Base-by-base conservation (phyloP, 2,329 filamentous ascomycete species). In the Aspergillus fischeri region DNA sequence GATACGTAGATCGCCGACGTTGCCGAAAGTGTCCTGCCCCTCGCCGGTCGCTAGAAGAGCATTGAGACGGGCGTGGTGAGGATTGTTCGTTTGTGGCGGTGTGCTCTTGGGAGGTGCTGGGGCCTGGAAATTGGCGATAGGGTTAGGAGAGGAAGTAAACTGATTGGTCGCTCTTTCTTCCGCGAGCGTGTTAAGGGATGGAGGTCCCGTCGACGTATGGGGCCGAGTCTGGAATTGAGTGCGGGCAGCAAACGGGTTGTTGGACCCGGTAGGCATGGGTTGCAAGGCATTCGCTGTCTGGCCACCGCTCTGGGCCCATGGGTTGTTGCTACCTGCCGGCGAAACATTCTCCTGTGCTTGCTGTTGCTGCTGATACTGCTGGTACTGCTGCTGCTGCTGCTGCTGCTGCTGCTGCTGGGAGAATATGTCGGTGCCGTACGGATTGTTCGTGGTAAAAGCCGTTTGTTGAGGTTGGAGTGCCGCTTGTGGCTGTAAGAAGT, bases 21-120 rank as follows among this genome's bases (percentile, higher is more conserved):
- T 99, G 63, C 94, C 94, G 72, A 95, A 99, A 0, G 94, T 99
- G 71, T 99, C 94, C 80, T 95, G 90, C 25, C 94, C 94, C 56
- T 99, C 94, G 63, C 94, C 92, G 25, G 83, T 86, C 3, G 92
- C 84, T 48, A 99, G 85, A 35, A 99, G 85, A 1, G 89, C 84
- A 71, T 97, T 97, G 64, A 99, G 88, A 69, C 85, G 89, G 24
- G 88, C 86, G 57, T 84, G 78, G 61, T 87, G 84, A 11, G 84
- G 83, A 63, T 88, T 82, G 45, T 69, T 67, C 56, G 65, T 57
- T 54, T 69, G 67, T 3, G 70, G 66, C 17, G 68, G 62, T 14
- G 70, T 70, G 53, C 64, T 70, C 63, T 69, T 73, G n/a, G 70
- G 67, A 29, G 70, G 69, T 51, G 70, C 63, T 4, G 70, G 69